Base-by-base conservation (phyloP, 179 eudicot genomes). In the Beta corolliflora region DNA sequence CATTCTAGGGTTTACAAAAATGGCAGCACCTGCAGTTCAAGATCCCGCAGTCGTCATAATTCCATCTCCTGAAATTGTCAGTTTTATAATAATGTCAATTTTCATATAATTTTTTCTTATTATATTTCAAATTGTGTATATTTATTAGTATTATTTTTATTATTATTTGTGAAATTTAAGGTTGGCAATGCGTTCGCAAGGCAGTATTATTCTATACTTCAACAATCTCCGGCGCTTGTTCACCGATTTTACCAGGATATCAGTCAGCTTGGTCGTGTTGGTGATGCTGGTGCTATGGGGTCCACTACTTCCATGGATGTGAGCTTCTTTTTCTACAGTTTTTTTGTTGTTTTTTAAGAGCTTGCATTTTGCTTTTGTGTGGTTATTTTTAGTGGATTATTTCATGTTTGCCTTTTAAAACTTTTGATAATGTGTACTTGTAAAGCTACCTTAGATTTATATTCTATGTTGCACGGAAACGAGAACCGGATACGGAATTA, bases 121-220 rank as follows among this genome's bases (percentile, higher is more conserved):
- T 13, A 48, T 14, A 50, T 23, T 75, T 64, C 56, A 18, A 15
- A 15, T 11, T 2, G 5, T 25, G 5, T 41, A 13, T 8, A 45
- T 23, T 23, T n/a, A 0, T 54, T 21, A 44, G 44, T 59, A 21
- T 63, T n/a, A 56, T n/a, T 10, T 10, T 45, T 45, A 16, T 25
- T 16, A 25, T 18, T 19, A 7, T 23, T 8, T n/a, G 45, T 14
- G 8, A 23, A 29, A 13, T 5, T 53, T 73, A 25, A 97, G 98
- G 97, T 97, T 79, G 98, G 95, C 16, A 87, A 92, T 78, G 97
- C 97, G 44, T 97, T 97, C 85, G 98, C 93, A 50, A 88, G 83
- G 76, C 99, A 93, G 81, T 97, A 94, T 67, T 97, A 93, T 70
- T 77, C 87, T 10, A 91, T 97, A 84, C 90, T 91, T 80, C 89